Percentiles rank a stretch among this genome's conserved stretches.
Evolutionary conservation across 805 yeast genomes (phyloP).

Genomic region (Yarrowia osloensis): DNA sequence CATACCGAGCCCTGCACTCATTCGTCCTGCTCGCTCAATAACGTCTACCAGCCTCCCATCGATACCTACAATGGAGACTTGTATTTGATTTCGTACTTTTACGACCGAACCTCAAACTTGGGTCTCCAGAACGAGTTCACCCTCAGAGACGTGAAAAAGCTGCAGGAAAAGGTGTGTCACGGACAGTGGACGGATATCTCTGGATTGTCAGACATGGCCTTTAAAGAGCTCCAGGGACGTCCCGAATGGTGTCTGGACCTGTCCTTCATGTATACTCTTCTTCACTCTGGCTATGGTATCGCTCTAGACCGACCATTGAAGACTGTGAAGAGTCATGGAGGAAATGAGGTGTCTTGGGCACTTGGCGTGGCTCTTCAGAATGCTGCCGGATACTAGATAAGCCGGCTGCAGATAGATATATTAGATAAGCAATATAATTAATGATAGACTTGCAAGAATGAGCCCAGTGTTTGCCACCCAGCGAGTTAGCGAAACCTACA

Average conservation of each 20-base stretch:
- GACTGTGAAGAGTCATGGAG: slow-evolving; percentile 83
- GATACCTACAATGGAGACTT: slow-evolving; percentile 59
- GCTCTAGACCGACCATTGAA: slow-evolving; percentile 83
- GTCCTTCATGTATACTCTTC: slow-evolving; percentile 81
- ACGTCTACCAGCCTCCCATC: slow-evolving; percentile 92
- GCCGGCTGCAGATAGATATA: background rate
- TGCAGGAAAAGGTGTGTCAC: slow-evolving; percentile 79
- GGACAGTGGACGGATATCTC: slow-evolving; percentile 61
- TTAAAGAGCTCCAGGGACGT: slow-evolving; percentile 65
- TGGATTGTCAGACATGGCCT: slow-evolving; percentile 31
- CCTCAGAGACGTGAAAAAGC: slow-evolving; percentile 72
- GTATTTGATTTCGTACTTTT: slow-evolving; percentile 89
- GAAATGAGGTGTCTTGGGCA: slow-evolving; percentile 96
- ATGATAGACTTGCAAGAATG: background rate
- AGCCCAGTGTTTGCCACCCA: background rate
- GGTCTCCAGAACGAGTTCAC: slow-evolving; percentile 91
- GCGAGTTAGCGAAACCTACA: background rate
- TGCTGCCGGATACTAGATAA: slow-evolving; percentile 41
- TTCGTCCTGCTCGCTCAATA: slow-evolving; percentile 91
- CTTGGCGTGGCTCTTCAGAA: slow-evolving; percentile 75
- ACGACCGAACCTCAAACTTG: slow-evolving; percentile 87
- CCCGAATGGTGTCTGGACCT: slow-evolving; percentile 94
- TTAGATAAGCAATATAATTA: background rate
- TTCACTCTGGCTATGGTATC: slow-evolving; percentile 93
- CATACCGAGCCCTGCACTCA: slow-evolving; percentile 40